Conservation (phyloP, 768 basidiomycete species). For the Xanthoconium stramineum region DNA sequence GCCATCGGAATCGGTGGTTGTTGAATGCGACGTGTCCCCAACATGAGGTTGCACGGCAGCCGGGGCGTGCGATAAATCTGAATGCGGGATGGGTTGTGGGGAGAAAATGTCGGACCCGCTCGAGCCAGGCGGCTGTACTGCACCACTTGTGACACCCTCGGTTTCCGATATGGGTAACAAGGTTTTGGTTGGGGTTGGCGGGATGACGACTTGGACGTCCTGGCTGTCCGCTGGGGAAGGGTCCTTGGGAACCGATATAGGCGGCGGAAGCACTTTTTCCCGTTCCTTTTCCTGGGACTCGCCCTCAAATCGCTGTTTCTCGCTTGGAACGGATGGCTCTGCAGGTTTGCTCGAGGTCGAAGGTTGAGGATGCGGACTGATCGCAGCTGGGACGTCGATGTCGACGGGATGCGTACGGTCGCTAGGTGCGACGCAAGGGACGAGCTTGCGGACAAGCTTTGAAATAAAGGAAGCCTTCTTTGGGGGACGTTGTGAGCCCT, state of each 20-base stretch:
- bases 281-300: slow-evolving; percentile 34
- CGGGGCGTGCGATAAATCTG: slow-evolving; percentile 23
- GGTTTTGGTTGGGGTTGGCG: slow-evolving; percentile 46
- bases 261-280: slow-evolving; percentile 32
- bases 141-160: slow-evolving; percentile 85
- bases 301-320: slow-evolving; percentile 27
- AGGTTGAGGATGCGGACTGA: slow-evolving; percentile 18
- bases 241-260: slow-evolving; percentile 23
- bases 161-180: slow-evolving; percentile 68
- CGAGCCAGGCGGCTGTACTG: slow-evolving; percentile 88
- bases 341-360: slow-evolving; percentile 20
- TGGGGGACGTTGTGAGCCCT: slow-evolving; percentile 32
- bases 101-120: slow-evolving; percentile 44
- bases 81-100: slow-evolving; percentile 23
- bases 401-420: slow-evolving; percentile 45
- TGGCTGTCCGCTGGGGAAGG: slow-evolving; percentile 15
- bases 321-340: slow-evolving; percentile 21
- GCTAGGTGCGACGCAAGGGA: slow-evolving; percentile 64
- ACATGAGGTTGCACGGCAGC: slow-evolving; percentile 27
- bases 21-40: slow-evolving; percentile 31
- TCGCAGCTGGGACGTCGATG: slow-evolving; percentile 29
- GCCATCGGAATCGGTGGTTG: slow-evolving; percentile 32
- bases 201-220: slow-evolving; percentile 40
- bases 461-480: slow-evolving; percentile 55
- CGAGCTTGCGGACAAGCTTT: slow-evolving; percentile 56